Percentiles rank a stretch among this genome's conserved stretches.
Conservation (phyloP, 257 asterid species). For the Ligustrum vulgare region DNA sequence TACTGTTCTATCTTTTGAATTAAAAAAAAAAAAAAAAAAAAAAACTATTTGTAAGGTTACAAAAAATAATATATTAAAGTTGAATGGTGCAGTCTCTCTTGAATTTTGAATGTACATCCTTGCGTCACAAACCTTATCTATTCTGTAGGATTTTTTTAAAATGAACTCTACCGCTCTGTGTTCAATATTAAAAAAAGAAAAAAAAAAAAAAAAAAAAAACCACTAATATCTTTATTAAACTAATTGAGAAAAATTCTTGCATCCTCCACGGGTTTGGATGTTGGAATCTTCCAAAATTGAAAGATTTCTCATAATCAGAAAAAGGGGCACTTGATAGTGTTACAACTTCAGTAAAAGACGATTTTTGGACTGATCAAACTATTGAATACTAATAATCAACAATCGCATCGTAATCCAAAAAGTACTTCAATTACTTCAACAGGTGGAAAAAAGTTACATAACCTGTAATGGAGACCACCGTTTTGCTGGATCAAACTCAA, state of each 20-base stretch:
- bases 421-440: constrained; percentile 12
- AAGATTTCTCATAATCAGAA: not conserved
- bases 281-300: not conserved
- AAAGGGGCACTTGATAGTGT: not conserved
- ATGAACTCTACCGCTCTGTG: not conserved
- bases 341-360: not conserved
- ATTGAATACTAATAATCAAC: constrained; percentile 15
- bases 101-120: not conserved
- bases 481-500: constrained; percentile 95
- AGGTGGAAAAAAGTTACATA: constrained; percentile 21
- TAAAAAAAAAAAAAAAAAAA: not conserved
- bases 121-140: not conserved
- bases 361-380: constrained; percentile 10
- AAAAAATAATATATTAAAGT: not conserved
- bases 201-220: too few species aligned
- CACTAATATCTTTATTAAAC: too few species aligned
- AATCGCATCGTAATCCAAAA: constrained; percentile 11
- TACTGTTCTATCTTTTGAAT: not conserved
- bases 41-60: not conserved
- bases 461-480: constrained; percentile 99
- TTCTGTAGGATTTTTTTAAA: not conserved
- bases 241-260: too few species aligned
- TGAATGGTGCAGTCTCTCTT: not conserved
- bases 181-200: not conserved
- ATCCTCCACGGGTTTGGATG: too few species aligned